Evolutionary conservation across 2,329 filamentous ascomycete species (phyloP).

Genomic region (Dactylellina cionopaga): DNA sequence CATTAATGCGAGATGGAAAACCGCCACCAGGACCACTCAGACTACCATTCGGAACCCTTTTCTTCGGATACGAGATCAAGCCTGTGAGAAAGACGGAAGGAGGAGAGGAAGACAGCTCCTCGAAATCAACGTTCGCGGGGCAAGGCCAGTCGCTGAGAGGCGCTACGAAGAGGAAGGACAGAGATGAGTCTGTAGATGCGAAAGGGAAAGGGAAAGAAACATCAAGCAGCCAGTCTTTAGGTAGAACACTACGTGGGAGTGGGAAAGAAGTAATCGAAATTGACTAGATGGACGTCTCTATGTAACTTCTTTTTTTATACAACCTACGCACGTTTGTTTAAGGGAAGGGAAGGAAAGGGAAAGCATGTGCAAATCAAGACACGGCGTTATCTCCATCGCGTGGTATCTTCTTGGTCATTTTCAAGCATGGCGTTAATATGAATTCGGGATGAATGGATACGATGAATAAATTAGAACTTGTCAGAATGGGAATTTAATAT

Average conservation of each 20-base stretch:
- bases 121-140: constrained; percentile 28
- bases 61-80: constrained; percentile 94
- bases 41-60: constrained; percentile 86
- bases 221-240: constrained; percentile 8
- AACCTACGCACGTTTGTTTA: neutral
- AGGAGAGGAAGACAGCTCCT: neutral
- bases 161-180: constrained; percentile 35
- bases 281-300: constrained; percentile 21
- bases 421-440: constrained; percentile 17
- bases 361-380: constrained; percentile 10
- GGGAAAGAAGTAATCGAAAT: constrained; percentile 45
- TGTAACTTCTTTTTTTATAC: neutral
- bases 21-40: constrained; percentile 79
- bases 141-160: constrained; percentile 35
- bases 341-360: neutral
- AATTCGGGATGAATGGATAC: too few relatives aligned
- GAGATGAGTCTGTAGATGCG: constrained; percentile 41
- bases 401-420: constrained; percentile 5
- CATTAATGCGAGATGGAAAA: constrained; percentile 59
- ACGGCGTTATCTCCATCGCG: constrained; percentile 21
- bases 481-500: neutral
- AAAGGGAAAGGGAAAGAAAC: constrained; percentile 49
- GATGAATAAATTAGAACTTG: too few relatives aligned
- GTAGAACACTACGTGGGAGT: constrained; percentile 39
- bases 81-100: constrained; percentile 74